Base-by-base conservation (phyloP, 768 basidiomycete species). In the Kondoa subrosea region DNA sequence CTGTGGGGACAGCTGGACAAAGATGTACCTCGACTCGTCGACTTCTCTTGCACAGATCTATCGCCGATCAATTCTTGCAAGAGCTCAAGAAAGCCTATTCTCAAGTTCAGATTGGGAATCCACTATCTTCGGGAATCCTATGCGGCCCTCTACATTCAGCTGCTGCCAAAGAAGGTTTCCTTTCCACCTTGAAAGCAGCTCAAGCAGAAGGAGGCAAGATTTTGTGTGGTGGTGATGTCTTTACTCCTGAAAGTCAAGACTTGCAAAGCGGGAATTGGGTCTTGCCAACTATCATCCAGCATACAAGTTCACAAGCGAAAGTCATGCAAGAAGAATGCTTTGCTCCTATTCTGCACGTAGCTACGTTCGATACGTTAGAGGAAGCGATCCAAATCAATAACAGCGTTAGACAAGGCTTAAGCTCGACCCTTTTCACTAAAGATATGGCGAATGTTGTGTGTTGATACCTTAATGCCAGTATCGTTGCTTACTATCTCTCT, bases 11-110 rank as follows among this genome's bases (percentile, higher is more conserved):
- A 34, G 82, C 84, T 16, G 78, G 78, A 3, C 80, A 80, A 64
- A 71, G 80, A 58, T 96, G 93, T 80, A 97, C 93, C 1, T 86
- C 91, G 34, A 96, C 92, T 1, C 84, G 93, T 68, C 82, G 93
- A 68, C 82, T 96, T 25, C 89, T 89, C 78, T 81, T 96, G 67
- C 93, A 97, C 77, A 84, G 84, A 61, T 77, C 83, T 68, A 84
- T 97, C 72, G 86, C 91, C 0, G 73, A 81, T 30, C 80, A 84
- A 65, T 91, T 96, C 80, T 80, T 95, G 70, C 80, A 83, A 32
- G 84, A 83, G 21, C 84, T 97, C 4, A 80, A 84, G 73, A 81
- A 81, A 60, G 81, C 88, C 12, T 96, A 96, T 79, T 78, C 81
- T 64, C 64, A 72, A 14, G 70, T 74, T 8, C 80, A 78, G 33